A percentile compares a stretch with the other conserved stretches of the same genome.
Evolutionary conservation across 2,329 filamentous ascomycete species (phyloP).

Genomic region (Colletotrichum coccodes): DNA sequence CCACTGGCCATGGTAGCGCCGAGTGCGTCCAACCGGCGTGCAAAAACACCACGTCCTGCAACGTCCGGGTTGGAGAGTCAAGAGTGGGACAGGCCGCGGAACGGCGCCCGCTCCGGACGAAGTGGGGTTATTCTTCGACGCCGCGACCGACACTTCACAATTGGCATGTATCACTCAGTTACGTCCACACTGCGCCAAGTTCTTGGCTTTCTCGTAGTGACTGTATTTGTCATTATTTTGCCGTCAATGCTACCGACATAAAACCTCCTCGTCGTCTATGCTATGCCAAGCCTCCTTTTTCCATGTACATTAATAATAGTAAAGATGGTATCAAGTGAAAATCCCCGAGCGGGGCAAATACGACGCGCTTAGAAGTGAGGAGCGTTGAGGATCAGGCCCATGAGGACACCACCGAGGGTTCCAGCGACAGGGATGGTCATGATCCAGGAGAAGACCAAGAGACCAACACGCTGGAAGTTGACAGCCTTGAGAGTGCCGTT

Average conservation of each 20-base stretch:
- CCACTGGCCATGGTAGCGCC: not conserved
- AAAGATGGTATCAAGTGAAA: conserved; percentile 4
- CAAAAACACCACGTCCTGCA: not conserved
- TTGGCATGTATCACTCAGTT: not conserved
- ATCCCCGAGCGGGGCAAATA: not conserved
- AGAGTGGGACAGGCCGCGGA: not conserved
- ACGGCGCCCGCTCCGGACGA: not conserved
- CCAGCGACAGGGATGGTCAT: conserved; percentile 56
- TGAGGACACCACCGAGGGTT: conserved; percentile 50
- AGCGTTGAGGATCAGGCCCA: conserved; percentile 52
- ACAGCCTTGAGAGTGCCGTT: conserved; percentile 78
- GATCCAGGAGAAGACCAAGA: conserved; percentile 75
- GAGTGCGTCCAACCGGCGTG: not conserved
- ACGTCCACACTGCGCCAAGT: not conserved
- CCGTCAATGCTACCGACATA: not conserved
- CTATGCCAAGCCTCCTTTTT: conserved; percentile 4
- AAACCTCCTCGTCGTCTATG: not conserved
- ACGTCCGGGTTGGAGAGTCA: not conserved
- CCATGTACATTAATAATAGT: conserved; percentile 26
- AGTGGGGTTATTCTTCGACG: not conserved
- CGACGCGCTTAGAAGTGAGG: conserved; percentile 37
- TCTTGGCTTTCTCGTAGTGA: not conserved
- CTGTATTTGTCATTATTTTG: not conserved
- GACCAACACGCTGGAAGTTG: conserved; percentile 79
- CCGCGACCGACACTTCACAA: not conserved